Evolutionary conservation across 164 flowering plant genomes (phyloP).

Genomic region (Protea cynaroides): DNA sequence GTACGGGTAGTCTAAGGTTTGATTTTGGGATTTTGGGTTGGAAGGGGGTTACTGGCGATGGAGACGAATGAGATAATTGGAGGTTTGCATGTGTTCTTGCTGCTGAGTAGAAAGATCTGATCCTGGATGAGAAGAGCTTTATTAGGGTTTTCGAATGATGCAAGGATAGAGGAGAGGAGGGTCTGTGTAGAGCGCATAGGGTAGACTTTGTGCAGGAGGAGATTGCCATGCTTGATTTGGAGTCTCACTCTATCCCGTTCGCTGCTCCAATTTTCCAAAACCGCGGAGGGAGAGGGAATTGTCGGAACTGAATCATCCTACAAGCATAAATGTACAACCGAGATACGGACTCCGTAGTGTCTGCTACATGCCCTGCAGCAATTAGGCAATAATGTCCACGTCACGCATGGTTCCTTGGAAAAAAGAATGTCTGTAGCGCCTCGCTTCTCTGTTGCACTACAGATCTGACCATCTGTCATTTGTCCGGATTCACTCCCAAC

Average conservation of each 20-base stretch:
- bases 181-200: neutral
- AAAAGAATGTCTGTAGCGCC: no score
- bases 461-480: no score
- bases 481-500: no score
- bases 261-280: neutral
- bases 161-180: neutral
- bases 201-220: neutral
- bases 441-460: no score
- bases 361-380: no score
- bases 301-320: slow-evolving; percentile 10
- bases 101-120: neutral
- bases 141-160: neutral
- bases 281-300: neutral
- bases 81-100: neutral
- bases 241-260: no score
- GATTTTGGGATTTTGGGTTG: slow-evolving; percentile 13
- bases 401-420: no score
- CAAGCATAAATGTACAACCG: no score
- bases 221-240: neutral
- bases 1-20: slow-evolving; percentile 8
- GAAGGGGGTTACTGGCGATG: neutral
- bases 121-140: neutral
- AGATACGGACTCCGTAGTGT: no score
- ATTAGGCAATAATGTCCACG: no score
- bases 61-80: neutral